Evolutionary conservation across 495 filamentous ascomycete species (phyloP), one percentile per base, ranked within the genome.

Genomic region (Pyronema omphalodes): DNA sequence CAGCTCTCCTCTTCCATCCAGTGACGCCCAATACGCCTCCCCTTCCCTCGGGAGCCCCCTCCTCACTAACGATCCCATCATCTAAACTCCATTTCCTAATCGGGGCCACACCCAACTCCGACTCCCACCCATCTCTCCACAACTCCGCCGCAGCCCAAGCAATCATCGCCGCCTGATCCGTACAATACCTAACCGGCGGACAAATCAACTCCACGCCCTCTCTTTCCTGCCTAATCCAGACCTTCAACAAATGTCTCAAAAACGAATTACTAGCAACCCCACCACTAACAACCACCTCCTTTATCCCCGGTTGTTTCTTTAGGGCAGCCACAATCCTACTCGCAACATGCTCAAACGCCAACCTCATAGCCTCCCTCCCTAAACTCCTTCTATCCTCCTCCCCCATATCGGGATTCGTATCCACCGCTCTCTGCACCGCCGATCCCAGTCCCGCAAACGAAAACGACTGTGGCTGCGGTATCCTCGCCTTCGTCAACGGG

Each of bases 101-200:
- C 7, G 83, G 73, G 36, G 73, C 63, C 47, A 78, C 73, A 18
- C 67, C 71, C 29, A 88, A 59, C 17, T 73, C 71, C 14, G 77
- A 81, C 47, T 69, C 66, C 74, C 76, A 89, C 0, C 89, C 88
- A 3, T 73, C 77, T 65, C 87, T 79, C 55, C 73, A 95, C 86
- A 96, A 93, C 71, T 94, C 88, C 52, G 87, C 74, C 0, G 83
- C 91, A 5, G 88, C 75, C 91, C 91, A 98, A 0, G 83, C 89
- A 59, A 95, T 87, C 91, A 96, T 98, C n/a, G 86, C 86, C 12
- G 88, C 91, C 70, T 96, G 95, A 63, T 98, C 91, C 0, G 85
- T 94, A 59, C 91, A 94, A 57, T 88, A 70, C 45, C 71, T 69
- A 17, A 74, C 63, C 3, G 91, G 91, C 17, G 91, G 91, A 39